A percentile compares a stretch with the other conserved stretches of the same genome.
These are phyloP conservation scores for Teunomyces stri DNA, from an alignment of 805 yeast genomes.

Conservation along the genomic window DNA sequence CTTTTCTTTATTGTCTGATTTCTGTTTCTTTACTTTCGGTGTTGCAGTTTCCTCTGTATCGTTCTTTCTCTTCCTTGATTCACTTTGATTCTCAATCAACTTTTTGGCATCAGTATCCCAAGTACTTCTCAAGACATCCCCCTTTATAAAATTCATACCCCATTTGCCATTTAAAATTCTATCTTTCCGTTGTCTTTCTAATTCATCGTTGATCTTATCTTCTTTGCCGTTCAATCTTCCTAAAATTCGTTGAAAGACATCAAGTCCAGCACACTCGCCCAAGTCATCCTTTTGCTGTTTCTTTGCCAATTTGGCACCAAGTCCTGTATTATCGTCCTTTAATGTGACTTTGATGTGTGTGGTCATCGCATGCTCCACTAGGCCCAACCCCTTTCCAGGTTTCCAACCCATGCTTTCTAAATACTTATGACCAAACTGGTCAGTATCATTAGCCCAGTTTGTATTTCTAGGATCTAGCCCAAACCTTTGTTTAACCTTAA, in stretches of 20 bases:
- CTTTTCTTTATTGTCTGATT: slow-evolving; percentile 19
- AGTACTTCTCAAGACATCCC: slow-evolving; percentile 79
- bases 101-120: slow-evolving; percentile 62
- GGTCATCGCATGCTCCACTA: slow-evolving; percentile 61
- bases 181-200: slow-evolving; percentile 66
- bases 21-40: slow-evolving; percentile 21
- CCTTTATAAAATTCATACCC: slow-evolving; percentile 85
- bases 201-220: slow-evolving; percentile 57
- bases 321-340: slow-evolving; percentile 80
- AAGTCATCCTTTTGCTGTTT: slow-evolving; percentile 62
- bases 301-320: slow-evolving; percentile 78
- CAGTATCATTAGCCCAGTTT: slow-evolving; percentile 84
- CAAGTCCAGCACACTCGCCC: slow-evolving; percentile 87
- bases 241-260: slow-evolving; percentile 85
- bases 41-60: slow-evolving; percentile 13
- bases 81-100: slow-evolving; percentile 10
- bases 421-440: slow-evolving; percentile 85
- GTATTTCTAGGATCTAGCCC: slow-evolving; percentile 94
- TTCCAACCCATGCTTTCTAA: slow-evolving; percentile 84
- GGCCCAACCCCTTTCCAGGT: slow-evolving; percentile 88
- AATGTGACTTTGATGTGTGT: slow-evolving; percentile 79
- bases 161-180: slow-evolving; percentile 78
- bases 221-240: slow-evolving; percentile 89
- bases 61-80: slow-evolving; percentile 13
- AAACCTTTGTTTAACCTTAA: slow-evolving; percentile 75